A percentile compares a stretch with the other conserved stretches of the same genome.
phyloP scores from a whole-genome alignment of 2,329 filamentous ascomycete species.

The Clonostachys sp. region DNA sequence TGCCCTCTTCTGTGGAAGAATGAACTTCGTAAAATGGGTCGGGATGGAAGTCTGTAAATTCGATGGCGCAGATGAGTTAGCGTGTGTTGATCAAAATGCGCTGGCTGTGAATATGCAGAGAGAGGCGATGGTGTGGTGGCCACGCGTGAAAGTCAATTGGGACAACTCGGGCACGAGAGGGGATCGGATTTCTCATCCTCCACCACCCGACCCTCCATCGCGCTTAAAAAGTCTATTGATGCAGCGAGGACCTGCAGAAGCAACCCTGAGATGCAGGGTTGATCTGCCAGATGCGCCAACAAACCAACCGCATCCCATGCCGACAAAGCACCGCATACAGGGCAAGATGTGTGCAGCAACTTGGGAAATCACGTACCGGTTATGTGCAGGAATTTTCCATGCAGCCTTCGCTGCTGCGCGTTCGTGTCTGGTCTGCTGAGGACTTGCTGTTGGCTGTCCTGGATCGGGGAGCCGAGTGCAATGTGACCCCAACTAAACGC shows the following conservation, averaged over 20 bases:
- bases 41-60: constrained; percentile 74
- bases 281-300: neutral
- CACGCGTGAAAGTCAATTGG: no score
- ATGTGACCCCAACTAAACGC: neutral
- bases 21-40: constrained; percentile 82
- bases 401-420: constrained; percentile 40
- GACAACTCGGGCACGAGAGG: neutral
- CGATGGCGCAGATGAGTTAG: no score
- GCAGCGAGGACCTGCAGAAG: neutral
- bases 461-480: neutral
- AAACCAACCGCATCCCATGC: no score
- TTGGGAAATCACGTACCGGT: constrained; percentile 56
- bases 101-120: neutral
- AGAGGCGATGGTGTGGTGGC: neutral
- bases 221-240: no score
- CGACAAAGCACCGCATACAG: no score
- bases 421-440: constrained; percentile 7
- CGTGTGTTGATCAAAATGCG: no score
- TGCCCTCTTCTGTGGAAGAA: constrained; percentile 62
- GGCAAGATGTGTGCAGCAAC: no score
- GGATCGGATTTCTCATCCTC: neutral
- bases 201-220: neutral
- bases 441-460: constrained; percentile 7
- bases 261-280: neutral
- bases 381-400: constrained; percentile 81